Conservation (phyloP, 192 early-diverging fungal species). For the Paraglomus brasilianum region DNA sequence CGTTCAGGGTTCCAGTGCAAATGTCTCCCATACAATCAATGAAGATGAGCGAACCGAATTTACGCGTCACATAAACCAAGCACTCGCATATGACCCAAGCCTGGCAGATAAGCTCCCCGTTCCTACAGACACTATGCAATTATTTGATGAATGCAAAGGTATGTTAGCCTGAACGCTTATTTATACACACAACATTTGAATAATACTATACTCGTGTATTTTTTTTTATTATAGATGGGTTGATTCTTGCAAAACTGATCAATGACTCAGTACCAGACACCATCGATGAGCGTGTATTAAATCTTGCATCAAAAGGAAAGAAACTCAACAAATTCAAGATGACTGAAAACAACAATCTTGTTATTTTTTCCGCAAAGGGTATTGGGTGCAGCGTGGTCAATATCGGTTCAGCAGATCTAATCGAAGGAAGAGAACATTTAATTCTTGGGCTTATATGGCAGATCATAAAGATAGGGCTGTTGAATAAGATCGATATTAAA, state of each 20-base stretch:
- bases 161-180: slow-evolving; percentile 12
- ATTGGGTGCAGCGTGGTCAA: slow-evolving; percentile 98
- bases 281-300: slow-evolving; percentile 98
- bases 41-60: slow-evolving; percentile 98
- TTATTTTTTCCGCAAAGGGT: slow-evolving; percentile 98
- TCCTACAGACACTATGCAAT: slow-evolving; percentile 89
- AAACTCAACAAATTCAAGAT: slow-evolving; percentile 94
- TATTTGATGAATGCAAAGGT: slow-evolving; percentile 95
- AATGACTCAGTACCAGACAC: slow-evolving; percentile 96
- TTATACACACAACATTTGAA: neutral
- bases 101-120: slow-evolving; percentile 88
- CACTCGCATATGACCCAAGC: slow-evolving; percentile 76
- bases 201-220: neutral
- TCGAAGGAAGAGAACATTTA: slow-evolving; percentile 95
- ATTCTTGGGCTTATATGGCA: slow-evolving; percentile 98
- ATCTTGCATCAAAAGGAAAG: slow-evolving; percentile 62
- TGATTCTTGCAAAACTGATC: slow-evolving; percentile 96
- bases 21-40: slow-evolving; percentile 96
- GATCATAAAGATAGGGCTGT: slow-evolving; percentile 97
- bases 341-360: slow-evolving; percentile 99
- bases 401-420: slow-evolving; percentile 95
- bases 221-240: slow-evolving; percentile 60
- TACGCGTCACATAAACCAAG: slow-evolving; percentile 89
- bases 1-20: slow-evolving; percentile 78
- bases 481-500: slow-evolving; percentile 97